Conservation (phyloP, 495 filamentous ascomycete genomes). For the Penicillium cosmopolitanum region DNA sequence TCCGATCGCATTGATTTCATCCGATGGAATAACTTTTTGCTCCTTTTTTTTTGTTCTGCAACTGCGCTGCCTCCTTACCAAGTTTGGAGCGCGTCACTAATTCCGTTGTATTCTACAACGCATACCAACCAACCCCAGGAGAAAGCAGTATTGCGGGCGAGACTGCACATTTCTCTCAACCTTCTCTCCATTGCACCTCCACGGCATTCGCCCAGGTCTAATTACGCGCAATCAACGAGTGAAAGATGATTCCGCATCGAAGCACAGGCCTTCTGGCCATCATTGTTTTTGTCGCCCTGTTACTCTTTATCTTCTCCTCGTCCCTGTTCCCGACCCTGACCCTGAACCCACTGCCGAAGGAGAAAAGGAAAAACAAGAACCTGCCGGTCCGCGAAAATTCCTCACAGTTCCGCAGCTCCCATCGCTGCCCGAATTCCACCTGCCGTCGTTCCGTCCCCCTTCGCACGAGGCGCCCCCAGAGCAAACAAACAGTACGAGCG, state of each 20-base stretch:
- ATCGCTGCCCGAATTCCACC: slow-evolving; percentile 38
- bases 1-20: background rate
- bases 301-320: slow-evolving; percentile 51
- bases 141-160: slow-evolving; percentile 16
- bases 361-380: slow-evolving; percentile 16
- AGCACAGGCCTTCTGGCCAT: slow-evolving; percentile 47
- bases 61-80: slow-evolving; percentile 4
- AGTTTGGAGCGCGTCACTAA: slow-evolving; percentile 15
- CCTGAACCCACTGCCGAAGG: slow-evolving; percentile 28
- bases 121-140: slow-evolving; percentile 10
- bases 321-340: slow-evolving; percentile 40
- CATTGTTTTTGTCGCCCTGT: slow-evolving; percentile 46
- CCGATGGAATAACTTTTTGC: slow-evolving; percentile 15
- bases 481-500: slow-evolving; percentile 77
- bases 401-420: slow-evolving; percentile 48
- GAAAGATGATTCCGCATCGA: slow-evolving; percentile 48
- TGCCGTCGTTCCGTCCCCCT: slow-evolving; percentile 62
- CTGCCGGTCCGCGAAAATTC: slow-evolving; percentile 35
- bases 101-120: slow-evolving; percentile 23
- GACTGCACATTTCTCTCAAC: slow-evolving; percentile 6
- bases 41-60: background rate
- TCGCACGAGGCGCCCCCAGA: slow-evolving; percentile 81
- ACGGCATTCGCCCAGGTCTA: background rate
- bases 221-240: slow-evolving; percentile 6
- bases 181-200: too few species aligned